Conservation (phyloP, 148 eudicot species). For the Heliosperma pusillum region DNA sequence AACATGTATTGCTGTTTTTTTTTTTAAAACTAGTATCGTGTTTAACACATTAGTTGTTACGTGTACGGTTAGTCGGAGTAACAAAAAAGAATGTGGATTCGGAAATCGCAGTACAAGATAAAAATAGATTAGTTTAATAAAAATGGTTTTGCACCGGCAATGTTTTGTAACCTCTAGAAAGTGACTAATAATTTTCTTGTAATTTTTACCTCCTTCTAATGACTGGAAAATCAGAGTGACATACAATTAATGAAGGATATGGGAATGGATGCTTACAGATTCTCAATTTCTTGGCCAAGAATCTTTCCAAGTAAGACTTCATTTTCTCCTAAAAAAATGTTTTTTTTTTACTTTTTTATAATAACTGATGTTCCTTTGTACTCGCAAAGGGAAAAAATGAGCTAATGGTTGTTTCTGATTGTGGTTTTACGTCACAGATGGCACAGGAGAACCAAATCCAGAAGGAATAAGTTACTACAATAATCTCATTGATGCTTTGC, state of each 20-base stretch:
- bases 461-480: constrained; percentile 84
- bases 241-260: constrained; percentile 86
- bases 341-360: neutral
- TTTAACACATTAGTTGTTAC: neutral
- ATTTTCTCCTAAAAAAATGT: neutral
- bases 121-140: too few species aligned
- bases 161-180: neutral
- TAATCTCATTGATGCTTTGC: constrained; percentile 69
- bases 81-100: neutral
- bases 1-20: too few species aligned
- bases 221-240: constrained; percentile 49
- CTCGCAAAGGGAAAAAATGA: neutral
- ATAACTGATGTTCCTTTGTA: neutral
- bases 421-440: constrained; percentile 47
- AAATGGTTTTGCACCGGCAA: too few species aligned
- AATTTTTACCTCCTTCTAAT: neutral
- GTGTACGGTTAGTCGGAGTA: neutral
- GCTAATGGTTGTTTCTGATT: neutral
- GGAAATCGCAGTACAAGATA: neutral
- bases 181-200: neutral
- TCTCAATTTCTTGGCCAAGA: constrained; percentile 94
- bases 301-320: constrained; percentile 76
- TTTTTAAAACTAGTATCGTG: neutral
- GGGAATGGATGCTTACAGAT: constrained; percentile 98
- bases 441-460: constrained; percentile 84